Conservation (phyloP, 2,329 filamentous ascomycete species). For the Xylariaceae sp. region DNA sequence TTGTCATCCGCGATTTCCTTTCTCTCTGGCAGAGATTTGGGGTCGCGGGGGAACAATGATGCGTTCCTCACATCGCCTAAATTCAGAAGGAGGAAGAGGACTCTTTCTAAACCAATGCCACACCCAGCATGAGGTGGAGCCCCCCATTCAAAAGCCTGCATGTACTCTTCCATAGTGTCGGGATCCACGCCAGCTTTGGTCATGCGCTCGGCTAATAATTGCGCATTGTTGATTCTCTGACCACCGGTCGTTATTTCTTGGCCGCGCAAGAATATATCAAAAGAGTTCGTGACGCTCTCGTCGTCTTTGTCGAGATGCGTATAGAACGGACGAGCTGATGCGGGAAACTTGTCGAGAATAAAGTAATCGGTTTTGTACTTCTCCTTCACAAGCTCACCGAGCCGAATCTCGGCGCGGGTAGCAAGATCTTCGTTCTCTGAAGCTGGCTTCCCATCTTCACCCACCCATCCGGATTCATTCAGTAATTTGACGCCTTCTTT, state of each 20-base stretch:
- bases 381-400: constrained; percentile 81
- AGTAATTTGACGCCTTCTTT: constrained; percentile 76
- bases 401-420: constrained; percentile 81
- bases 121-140: constrained; percentile 87
- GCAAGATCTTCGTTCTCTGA: constrained; percentile 76
- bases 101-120: constrained; percentile 84
- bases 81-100: constrained; percentile 81
- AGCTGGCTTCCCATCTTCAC: constrained; percentile 71
- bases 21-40: constrained; percentile 72
- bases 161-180: constrained; percentile 84
- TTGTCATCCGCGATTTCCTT: constrained; percentile 43
- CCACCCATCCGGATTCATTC: constrained; percentile 71
- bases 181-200: constrained; percentile 71
- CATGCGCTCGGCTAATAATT: constrained; percentile 76
- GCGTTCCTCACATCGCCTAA: constrained; percentile 87
- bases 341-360: constrained; percentile 89
- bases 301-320: constrained; percentile 71
- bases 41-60: constrained; percentile 83
- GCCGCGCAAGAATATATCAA: constrained; percentile 90
- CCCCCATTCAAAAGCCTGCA: constrained; percentile 83
- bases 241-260: constrained; percentile 92
- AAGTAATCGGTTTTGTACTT: constrained; percentile 90
- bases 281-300: constrained; percentile 72
- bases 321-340: constrained; percentile 83
- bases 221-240: constrained; percentile 84